Evolutionary conservation across 306 rosid genomes (phyloP).

Genomic region (Mucuna pruriens): DNA sequence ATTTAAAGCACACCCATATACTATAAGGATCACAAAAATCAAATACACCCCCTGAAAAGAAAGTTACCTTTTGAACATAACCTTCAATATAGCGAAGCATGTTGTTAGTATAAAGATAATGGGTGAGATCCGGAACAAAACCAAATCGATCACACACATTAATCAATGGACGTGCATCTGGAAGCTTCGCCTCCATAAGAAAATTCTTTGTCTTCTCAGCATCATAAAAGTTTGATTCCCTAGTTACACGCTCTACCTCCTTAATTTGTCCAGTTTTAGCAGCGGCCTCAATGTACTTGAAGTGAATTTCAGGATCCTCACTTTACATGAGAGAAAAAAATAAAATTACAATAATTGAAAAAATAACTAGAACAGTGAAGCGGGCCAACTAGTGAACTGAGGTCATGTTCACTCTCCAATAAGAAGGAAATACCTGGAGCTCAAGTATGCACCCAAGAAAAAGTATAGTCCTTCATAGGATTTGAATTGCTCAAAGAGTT

Average conservation of each 20-base stretch:
- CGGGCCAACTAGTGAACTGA: background rate
- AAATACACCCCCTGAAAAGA: slow-evolving; percentile 41
- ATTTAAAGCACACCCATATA: slow-evolving; percentile 9
- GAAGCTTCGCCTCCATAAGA: slow-evolving; percentile 94
- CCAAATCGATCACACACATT: slow-evolving; percentile 98
- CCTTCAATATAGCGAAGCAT: slow-evolving; percentile 98
- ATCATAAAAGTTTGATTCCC: slow-evolving; percentile 93
- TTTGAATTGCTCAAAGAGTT: slow-evolving; percentile 93
- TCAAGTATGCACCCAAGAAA: slow-evolving; percentile 89
- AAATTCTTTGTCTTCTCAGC: slow-evolving; percentile 94
- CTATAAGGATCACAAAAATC: slow-evolving; percentile 38
- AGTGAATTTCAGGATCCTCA: slow-evolving; percentile 94
- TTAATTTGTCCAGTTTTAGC: slow-evolving; percentile 97
- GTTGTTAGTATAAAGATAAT: slow-evolving; percentile 84
- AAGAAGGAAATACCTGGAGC: slow-evolving; percentile 71
- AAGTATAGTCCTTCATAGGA: slow-evolving; percentile 96
- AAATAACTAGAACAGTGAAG: background rate
- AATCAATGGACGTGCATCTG: slow-evolving; percentile 94
- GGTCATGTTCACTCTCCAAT: slow-evolving; percentile 13
- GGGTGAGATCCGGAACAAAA: slow-evolving; percentile 95
- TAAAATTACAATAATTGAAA: slow-evolving; percentile 14
- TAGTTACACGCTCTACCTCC: slow-evolving; percentile 95
- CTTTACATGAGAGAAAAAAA: slow-evolving; percentile 46
- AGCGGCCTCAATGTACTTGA: slow-evolving; percentile 96
- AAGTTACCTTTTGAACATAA: slow-evolving; percentile 93